Conservation (phyloP, 2,329 filamentous ascomycete genomes). For the Zalaria sp. region DNA sequence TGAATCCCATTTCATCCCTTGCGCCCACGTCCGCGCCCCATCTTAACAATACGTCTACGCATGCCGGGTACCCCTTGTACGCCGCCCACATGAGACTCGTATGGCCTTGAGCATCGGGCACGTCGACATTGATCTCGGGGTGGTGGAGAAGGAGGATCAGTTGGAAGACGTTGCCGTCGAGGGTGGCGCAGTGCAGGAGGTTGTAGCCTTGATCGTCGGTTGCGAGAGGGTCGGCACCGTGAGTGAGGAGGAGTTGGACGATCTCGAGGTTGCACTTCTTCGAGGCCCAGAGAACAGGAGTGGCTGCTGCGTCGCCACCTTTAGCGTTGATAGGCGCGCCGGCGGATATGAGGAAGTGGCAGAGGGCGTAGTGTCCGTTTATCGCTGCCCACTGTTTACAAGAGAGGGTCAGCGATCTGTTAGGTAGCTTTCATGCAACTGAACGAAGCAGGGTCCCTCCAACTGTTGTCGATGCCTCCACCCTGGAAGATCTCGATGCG, state of each 20-base stretch:
- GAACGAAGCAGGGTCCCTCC: slow-evolving; percentile 1
- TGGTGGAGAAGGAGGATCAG: slow-evolving; percentile 84
- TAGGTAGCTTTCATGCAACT: slow-evolving; percentile 24
- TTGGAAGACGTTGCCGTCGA: slow-evolving; percentile 89
- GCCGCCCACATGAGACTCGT: slow-evolving; percentile 97
- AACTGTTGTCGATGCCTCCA: background rate
- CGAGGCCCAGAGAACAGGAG: slow-evolving; percentile 90
- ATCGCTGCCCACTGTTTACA: slow-evolving; percentile 71
- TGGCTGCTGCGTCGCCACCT: slow-evolving; percentile 88
- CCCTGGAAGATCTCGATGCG: background rate
- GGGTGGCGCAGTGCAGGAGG: slow-evolving; percentile 89
- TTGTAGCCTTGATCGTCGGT: slow-evolving; percentile 96
- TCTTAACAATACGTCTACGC: slow-evolving; percentile 79
- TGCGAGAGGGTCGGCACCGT: slow-evolving; percentile 83
- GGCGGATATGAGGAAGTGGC: slow-evolving; percentile 77
- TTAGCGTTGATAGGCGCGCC: slow-evolving; percentile 90
- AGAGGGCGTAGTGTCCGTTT: slow-evolving; percentile 96
- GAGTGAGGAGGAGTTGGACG: slow-evolving; percentile 78
- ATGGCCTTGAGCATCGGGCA: slow-evolving; percentile 77
- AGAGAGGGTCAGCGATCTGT: too few species aligned
- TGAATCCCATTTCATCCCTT: slow-evolving; percentile 83
- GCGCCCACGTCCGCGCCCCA: slow-evolving; percentile 94
- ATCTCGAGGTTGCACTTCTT: slow-evolving; percentile 95
- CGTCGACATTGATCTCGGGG: slow-evolving; percentile 76
- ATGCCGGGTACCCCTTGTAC: slow-evolving; percentile 89